Evolutionary conservation across 1,284 basidiomycete genomes (phyloP).

Genomic region (Ceratobasidium papillatum): DNA sequence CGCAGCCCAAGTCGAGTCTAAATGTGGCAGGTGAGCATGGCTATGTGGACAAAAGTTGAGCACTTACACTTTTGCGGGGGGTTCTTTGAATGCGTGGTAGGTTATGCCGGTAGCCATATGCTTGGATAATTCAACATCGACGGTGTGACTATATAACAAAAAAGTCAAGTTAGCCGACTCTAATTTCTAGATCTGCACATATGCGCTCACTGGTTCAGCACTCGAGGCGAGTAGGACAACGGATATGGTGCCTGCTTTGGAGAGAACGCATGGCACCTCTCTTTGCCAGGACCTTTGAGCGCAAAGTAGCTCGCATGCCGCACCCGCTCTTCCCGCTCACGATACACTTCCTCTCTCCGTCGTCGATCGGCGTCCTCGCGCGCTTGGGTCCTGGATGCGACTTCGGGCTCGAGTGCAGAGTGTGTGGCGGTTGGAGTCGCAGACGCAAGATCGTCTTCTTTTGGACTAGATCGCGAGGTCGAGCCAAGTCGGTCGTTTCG

Average conservation of each 20-base stretch:
- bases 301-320: conserved; percentile 19
- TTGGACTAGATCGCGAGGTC: not conserved
- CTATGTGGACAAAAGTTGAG: not conserved
- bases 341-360: not conserved
- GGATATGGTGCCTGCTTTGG: conserved; percentile 40
- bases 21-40: not conserved
- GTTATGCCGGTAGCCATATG: conserved; percentile 5
- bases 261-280: conserved; percentile 42
- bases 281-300: conserved; percentile 31
- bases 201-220: conserved; percentile 40
- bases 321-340: conserved; percentile 13
- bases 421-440: conserved; percentile 11
- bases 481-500: conserved; percentile 11
- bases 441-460: not conserved
- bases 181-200: not conserved
- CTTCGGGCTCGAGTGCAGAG: not conserved
- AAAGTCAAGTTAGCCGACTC: conserved; percentile 8
- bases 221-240: conserved; percentile 39
- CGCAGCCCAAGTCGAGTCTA: conserved; percentile 44
- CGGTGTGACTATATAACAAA: conserved; percentile 29
- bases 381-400: not conserved
- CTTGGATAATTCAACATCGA: conserved; percentile 36
- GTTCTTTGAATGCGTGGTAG: conserved; percentile 37
- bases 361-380: conserved; percentile 32
- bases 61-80: conserved; percentile 43